Percentiles rank a stretch among this genome's conserved stretches.
phyloP scores from a whole-genome alignment of 441 rosid genomes.

The Macaranga tanarius region DNA sequence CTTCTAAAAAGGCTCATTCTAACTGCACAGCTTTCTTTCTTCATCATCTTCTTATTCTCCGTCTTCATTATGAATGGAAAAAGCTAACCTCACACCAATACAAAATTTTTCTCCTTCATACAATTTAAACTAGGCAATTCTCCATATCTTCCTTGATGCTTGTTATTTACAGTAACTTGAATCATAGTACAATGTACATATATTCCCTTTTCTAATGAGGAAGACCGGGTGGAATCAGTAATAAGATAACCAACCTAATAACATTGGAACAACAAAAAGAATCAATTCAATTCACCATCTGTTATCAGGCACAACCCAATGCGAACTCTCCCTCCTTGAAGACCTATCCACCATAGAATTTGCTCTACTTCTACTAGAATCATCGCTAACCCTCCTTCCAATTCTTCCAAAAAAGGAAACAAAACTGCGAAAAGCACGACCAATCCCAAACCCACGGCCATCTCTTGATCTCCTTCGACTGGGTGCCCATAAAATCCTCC shows the following conservation, averaged over 20 bases:
- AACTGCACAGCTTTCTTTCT: conserved; percentile 25
- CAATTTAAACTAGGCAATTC: conserved; percentile 14
- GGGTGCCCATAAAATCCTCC: conserved; percentile 54
- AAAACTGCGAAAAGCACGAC: conserved; percentile 44
- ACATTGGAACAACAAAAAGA: not conserved
- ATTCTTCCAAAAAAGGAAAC: conserved; percentile 50
- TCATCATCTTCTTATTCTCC: conserved; percentile 16
- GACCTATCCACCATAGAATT: conserved; percentile 30
- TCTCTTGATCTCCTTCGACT: conserved; percentile 48
- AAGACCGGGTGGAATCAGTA: conserved; percentile 23
- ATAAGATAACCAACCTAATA: conserved; percentile 14
- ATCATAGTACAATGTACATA: conserved; percentile 31
- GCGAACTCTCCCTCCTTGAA: conserved; percentile 29
- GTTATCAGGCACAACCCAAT: conserved; percentile 32
- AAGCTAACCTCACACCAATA: conserved; percentile 16
- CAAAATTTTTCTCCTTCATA: conserved; percentile 23
- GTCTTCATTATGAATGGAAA: conserved; percentile 9
- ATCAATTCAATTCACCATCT: conserved; percentile 26
- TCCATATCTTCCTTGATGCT: conserved; percentile 24
- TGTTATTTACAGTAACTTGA: conserved; percentile 39
- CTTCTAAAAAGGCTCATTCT: conserved; percentile 25
- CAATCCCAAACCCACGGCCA: conserved; percentile 35
- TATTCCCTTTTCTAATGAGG: conserved; percentile 27
- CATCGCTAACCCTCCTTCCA: conserved; percentile 25
- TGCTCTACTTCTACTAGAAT: conserved; percentile 31